Base-by-base conservation (phyloP, 495 filamentous ascomycete species). In the Lasiosphaeria ovina region DNA sequence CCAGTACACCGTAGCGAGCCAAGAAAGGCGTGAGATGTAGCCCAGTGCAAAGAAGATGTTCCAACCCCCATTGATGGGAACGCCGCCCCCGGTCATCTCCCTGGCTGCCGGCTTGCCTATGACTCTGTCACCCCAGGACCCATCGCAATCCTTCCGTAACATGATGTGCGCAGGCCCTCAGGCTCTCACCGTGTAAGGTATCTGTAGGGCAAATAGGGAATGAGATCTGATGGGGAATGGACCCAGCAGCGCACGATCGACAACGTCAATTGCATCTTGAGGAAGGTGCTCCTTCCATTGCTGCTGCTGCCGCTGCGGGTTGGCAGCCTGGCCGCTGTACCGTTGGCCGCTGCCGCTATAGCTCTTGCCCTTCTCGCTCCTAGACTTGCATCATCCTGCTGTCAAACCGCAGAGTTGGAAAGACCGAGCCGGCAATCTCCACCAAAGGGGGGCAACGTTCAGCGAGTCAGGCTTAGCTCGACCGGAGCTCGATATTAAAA, bases 391-490 rank as follows among this genome's bases (percentile, higher is more conserved):
- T 66, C 60, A 56, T 48, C 53, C 16, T 60, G 54, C 54, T 49
- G 35, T 59, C 48, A 64, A 62, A 40, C 49, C 50, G 50, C 51
- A 53, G 36, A 42, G 8, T 16, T 33, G 36, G 36, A 33, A 53
- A 50, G 40, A 40, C 54, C 38, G 42, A 34, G 59, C 54, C 56
- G 40, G 60, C 59, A 62, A 64, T 69, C 62, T 69, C 67, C 67
- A 69, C 67, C 44, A 47, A 24, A 14, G 44, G 44, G 44, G 11
- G 16, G 44, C 58, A 51, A n/a, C 24, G 49, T 38, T 50, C 51
- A 49, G 60, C 61, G 64, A 66, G 63, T 66, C 57, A 66, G 57
- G 64, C 57, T 47, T 47, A 47, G 44, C 44, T n/a, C 44, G 53
- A 9, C 17, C 35, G 17, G 33, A 40, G 40, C 16, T 44, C 52